A percentile compares a stretch with the other conserved stretches of the same genome.
These are phyloP conservation scores for Nissolia schottii DNA, from an alignment of 306 rosid species.

Conservation along the genomic window DNA sequence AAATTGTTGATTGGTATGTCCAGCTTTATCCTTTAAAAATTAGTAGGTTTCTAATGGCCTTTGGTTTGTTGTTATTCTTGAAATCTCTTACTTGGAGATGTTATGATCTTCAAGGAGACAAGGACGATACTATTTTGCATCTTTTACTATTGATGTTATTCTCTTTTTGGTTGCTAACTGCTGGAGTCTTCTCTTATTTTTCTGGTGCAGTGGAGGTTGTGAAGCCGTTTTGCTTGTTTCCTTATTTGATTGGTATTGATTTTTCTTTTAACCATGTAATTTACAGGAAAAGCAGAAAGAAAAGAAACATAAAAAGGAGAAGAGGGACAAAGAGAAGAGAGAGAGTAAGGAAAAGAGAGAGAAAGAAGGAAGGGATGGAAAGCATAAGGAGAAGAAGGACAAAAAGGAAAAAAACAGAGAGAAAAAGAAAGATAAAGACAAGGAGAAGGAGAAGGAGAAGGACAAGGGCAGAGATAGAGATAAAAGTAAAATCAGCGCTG, in stretches of 20 bases:
- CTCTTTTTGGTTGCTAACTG: background rate
- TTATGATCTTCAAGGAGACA: background rate
- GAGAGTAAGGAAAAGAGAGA: conserved; percentile 70
- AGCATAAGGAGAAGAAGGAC: conserved; percentile 67
- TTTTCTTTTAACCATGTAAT: background rate
- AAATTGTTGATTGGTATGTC: background rate
- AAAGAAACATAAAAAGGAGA: conserved; percentile 71
- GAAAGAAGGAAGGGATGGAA: conserved; percentile 68
- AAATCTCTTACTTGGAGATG: background rate
- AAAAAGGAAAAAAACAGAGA: conserved; percentile 70
- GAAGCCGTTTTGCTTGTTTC: background rate
- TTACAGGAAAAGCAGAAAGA: conserved; percentile 73
- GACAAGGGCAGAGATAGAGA: conserved; percentile 34
- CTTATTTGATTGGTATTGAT: background rate
- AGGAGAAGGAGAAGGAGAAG: conserved; percentile 5
- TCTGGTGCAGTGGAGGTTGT: background rate
- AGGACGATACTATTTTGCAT: background rate
- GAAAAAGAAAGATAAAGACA: conserved; percentile 60
- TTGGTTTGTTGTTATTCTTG: background rate
- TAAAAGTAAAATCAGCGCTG: conserved; percentile 36
- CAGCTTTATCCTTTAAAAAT: background rate
- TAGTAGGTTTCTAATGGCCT: background rate
- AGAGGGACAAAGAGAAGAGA: conserved; percentile 68
- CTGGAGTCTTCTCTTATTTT: background rate
- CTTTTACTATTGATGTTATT: background rate